These are phyloP conservation scores for Cochlearia excelsa DNA, from an alignment of 345 rosid species.

Conservation along the genomic window DNA sequence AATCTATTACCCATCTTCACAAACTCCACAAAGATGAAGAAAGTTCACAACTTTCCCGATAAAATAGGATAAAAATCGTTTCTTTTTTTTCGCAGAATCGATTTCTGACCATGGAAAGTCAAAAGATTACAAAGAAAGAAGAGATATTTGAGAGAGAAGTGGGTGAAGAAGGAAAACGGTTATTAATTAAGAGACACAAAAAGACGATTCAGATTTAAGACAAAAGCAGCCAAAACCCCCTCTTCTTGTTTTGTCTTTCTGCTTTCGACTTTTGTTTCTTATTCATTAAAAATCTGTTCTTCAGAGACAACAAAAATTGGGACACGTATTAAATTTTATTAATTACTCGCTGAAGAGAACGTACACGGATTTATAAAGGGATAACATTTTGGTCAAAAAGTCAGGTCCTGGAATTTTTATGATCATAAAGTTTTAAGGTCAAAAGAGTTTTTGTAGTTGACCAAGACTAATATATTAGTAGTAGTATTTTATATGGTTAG, in stretches of 20 bases:
- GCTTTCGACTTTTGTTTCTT: not conserved
- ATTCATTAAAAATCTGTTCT: not conserved
- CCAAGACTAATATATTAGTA: too few relatives aligned
- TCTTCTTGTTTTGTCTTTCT: slow-evolving; percentile 3
- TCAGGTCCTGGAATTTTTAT: too few relatives aligned
- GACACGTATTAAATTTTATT: too few relatives aligned
- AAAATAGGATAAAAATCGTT: not conserved
- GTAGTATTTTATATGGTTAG: too few relatives aligned
- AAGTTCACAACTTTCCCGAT: not conserved
- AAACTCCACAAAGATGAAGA: slow-evolving; percentile 5
- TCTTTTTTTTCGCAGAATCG: not conserved
- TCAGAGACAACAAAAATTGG: too few relatives aligned
- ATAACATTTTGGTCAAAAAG: too few relatives aligned
- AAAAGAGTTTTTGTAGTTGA: too few relatives aligned
- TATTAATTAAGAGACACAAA: slow-evolving; percentile 14
- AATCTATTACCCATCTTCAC: slow-evolving; percentile 72
- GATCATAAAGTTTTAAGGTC: too few relatives aligned
- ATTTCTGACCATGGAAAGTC: slow-evolving; percentile 17
- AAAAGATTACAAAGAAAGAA: slow-evolving; percentile 12
- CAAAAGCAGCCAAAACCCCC: slow-evolving; percentile 24
- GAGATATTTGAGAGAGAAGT: slow-evolving; percentile 1
- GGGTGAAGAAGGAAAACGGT: slow-evolving; percentile 5
- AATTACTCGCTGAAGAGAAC: too few relatives aligned
- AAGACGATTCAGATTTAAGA: slow-evolving; percentile 30
- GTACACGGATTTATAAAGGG: too few relatives aligned